Base-by-base conservation (phyloP, 2,329 filamentous ascomycete species). In the Sporothrix euskadiensis region DNA sequence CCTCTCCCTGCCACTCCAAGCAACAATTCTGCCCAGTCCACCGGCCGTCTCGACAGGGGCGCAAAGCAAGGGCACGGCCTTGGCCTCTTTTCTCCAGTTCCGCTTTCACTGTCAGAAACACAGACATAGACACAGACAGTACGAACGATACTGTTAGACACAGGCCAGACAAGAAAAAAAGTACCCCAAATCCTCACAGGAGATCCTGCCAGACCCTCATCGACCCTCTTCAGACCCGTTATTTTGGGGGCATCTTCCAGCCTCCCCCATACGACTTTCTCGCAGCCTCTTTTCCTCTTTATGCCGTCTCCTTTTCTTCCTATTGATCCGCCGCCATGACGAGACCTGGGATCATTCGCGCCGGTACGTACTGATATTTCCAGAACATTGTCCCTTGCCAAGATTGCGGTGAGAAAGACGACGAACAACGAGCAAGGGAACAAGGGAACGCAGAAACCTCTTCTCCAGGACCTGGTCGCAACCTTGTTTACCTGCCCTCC, bases 291-390 rank as follows among this genome's bases (percentile, higher is more conserved):
- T 72, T 54, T 32, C 35, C 41, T 54, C 54, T 80, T 79, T 73
- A 79, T 81, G 80, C 78, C 77, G 75, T 74, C 71, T 76, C 72
- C 69, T 75, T 76, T 76, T 75, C 76, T 79, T 77, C 83, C 73
- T 65, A 75, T 76, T 76, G 75, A 77, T 80, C 78, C 83, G 85
- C 75, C 69, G 56, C 78, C 79, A 89, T 89, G 87, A 87, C 87
- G 79, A 86, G 87, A 82, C 87, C 87, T 78, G 84, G 85, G 77
- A 88, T 89, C 78, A 84, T 89, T 82, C 86, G 87, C 80, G 87
- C 87, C 80, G 87, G 87, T 89, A 87, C 78, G 87, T 83, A 71
- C 44, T 16, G 44, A 49, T 49, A 49, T 75, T 70, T 52, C 65
- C 65, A 52, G 30, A 52, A 26, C 65, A 52, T 12, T 52, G 65